Conservation (phyloP, 2,329 filamentous ascomycete genomes). For the Lachnellula cervina region DNA sequence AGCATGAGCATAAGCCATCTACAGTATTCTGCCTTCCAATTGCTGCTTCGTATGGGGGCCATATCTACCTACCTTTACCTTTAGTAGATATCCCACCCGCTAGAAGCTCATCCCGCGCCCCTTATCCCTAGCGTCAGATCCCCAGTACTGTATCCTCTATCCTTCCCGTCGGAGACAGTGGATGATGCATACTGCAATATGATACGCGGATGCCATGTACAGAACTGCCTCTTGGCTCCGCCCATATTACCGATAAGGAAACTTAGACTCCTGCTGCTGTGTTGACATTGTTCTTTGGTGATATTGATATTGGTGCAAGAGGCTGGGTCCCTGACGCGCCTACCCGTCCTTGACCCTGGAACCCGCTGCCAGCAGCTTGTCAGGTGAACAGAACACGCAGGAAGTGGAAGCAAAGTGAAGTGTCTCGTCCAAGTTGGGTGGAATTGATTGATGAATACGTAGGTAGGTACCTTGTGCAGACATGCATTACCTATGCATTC, state of each 20-base stretch:
- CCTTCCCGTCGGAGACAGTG: neutral
- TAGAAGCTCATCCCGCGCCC: no score
- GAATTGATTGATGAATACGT: neutral
- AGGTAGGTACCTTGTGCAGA: no score
- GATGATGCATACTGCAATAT: neutral
- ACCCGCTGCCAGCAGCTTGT: neutral
- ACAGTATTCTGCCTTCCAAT: no score
- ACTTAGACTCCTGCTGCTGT: neutral
- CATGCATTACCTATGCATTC: neutral
- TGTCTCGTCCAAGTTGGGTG: constrained; percentile 1
- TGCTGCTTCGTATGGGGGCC: neutral
- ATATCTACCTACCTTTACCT: no score
- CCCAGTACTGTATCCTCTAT: neutral
- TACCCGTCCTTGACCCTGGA: neutral
- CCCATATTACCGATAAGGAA: neutral
- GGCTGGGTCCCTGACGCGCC: neutral
- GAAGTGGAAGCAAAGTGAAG: constrained; percentile 3
- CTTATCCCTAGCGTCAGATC: neutral
- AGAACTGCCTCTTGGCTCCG: neutral
- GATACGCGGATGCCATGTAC: neutral
- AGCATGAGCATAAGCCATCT: no score
- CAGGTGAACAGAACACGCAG: constrained; percentile 4
- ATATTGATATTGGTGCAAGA: neutral
- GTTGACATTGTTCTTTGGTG: neutral
- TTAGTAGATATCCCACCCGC: neutral